phyloP scores from a whole-genome alignment of 768 basidiomycete genomes.

The Thelephora ganbajun region DNA sequence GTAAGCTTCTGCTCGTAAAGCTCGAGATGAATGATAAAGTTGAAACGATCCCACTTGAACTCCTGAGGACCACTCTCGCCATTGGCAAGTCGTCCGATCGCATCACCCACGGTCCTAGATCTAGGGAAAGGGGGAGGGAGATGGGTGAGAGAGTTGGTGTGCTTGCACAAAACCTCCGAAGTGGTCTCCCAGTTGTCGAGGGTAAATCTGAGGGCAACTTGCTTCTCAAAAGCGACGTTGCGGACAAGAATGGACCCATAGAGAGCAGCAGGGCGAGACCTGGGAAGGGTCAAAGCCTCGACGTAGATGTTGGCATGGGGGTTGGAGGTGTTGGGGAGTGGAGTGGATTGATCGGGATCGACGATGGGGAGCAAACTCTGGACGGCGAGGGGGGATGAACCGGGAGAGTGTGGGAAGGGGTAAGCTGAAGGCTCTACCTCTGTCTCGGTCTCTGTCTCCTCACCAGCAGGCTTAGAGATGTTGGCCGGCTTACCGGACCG shows the following conservation, averaged over 20 bases:
- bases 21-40: conserved; percentile 53
- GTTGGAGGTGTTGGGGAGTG: conserved; percentile 19
- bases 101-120: conserved; percentile 22
- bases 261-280: conserved; percentile 27
- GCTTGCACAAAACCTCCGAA: conserved; percentile 57
- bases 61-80: conserved; percentile 5
- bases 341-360: conserved; percentile 24
- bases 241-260: conserved; percentile 70
- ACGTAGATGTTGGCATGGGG: conserved; percentile 21
- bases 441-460: conserved; percentile 27
- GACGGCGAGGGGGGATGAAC: conserved; percentile 7
- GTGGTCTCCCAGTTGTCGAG: conserved; percentile 92
- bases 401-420: conserved; percentile 10
- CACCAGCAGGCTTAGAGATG: conserved; percentile 36
- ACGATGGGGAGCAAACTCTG: conserved; percentile 5
- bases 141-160: conserved; percentile 28
- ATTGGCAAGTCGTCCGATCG: conserved; percentile 12
- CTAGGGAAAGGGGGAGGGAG: conserved; percentile 19
- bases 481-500: conserved; percentile 58
- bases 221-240: conserved; percentile 80
- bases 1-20: conserved; percentile 44
- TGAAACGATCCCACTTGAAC: conserved; percentile 20
- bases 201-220: conserved; percentile 77
- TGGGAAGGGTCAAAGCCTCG: conserved; percentile 25
- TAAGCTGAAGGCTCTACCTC: conserved; percentile 19